Evolutionary conservation across 306 rosid genomes (phyloP), one percentile per base, ranked within the genome.

Genomic region (Pyrus communis): DNA sequence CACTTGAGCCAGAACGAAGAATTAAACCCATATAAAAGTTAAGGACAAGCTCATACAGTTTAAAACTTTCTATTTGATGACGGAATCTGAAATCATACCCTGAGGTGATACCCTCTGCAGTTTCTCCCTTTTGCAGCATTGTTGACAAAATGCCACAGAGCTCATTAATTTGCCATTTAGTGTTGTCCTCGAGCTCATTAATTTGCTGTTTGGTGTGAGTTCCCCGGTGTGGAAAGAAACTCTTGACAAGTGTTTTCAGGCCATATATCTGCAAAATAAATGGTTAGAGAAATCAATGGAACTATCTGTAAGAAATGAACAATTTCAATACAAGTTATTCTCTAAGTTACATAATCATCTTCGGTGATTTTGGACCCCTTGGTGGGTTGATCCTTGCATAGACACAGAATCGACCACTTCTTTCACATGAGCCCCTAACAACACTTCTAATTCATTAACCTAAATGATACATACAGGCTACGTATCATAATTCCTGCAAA

Each of bases 191-290:
- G 67, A 95, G 84, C 74, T 80, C 86, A 71, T 59, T 77, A 82
- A 92, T 77, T 65, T 84, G 52, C 82, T 70, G 66, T 42, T 71
- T 42, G 63, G 73, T 83, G 46, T 73, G 83, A 79, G 75, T 85
- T 75, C 87, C 91, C 69, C 58, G 85, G 78, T 84, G 88, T 21
- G 93, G 93, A 82, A 95, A 85, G 84, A 77, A 88, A 80, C 93
- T 88, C 89, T 89, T 92, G 66, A 90, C 91, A 62, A 95, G 86
- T 66, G 97, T 73, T 92, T 92, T 90, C 82, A 95, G 85, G 79
- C 89, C 97, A 85, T 79, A 92, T 79, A 90, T 92, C 98, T 95
- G 92, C 83, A 86, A 87, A 66, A 75, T 35, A 19, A 33, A 0
- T 3, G 38, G 59, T 81, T 5, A 55, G 71, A 40, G 67, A 42